phyloP scores from a whole-genome alignment of 805 yeast species.

The Pichia occidentalis region DNA sequence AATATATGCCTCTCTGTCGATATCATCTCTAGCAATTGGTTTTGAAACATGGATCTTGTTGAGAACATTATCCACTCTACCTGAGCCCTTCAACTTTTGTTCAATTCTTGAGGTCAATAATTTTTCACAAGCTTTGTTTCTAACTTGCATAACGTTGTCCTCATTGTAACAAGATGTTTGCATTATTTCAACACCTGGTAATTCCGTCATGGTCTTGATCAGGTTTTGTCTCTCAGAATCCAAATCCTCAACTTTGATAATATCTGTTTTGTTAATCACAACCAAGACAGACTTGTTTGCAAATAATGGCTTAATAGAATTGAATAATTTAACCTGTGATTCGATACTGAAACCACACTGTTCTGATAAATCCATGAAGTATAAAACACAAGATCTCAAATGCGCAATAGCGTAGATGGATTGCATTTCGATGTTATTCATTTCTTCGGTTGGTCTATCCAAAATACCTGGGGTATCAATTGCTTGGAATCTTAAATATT shows the following conservation, averaged over 20 bases:
- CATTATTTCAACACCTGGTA: conserved; percentile 86
- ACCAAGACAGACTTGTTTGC: conserved; percentile 96
- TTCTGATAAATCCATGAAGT: conserved; percentile 97
- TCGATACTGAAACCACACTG: conserved; percentile 98
- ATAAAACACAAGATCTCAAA: conserved; percentile 89
- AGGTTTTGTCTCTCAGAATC: conserved; percentile 67
- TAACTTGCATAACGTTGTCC: conserved; percentile 90
- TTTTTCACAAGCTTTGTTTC: conserved; percentile 97
- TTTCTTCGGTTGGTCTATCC: conserved; percentile 98
- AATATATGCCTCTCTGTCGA: conserved; percentile 69
- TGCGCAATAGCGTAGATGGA: conserved; percentile 98
- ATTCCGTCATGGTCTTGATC: conserved; percentile 54
- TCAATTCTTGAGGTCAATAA: conserved; percentile 92
- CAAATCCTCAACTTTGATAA: conserved; percentile 78
- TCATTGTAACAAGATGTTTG: conserved; percentile 89
- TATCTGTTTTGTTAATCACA: conserved; percentile 92
- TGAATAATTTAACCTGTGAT: conserved; percentile 95
- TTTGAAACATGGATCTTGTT: conserved; percentile 93
- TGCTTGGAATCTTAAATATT: conserved; percentile 95
- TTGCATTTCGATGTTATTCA: conserved; percentile 99
- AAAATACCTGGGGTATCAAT: conserved; percentile 98
- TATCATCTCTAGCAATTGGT: conserved; percentile 84
- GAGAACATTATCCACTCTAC: conserved; percentile 80
- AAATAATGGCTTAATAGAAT: conserved; percentile 93
- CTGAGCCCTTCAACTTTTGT: conserved; percentile 89